Evolutionary conservation across 805 yeast genomes (phyloP).

Genomic region (Peterozyma xylosa): DNA sequence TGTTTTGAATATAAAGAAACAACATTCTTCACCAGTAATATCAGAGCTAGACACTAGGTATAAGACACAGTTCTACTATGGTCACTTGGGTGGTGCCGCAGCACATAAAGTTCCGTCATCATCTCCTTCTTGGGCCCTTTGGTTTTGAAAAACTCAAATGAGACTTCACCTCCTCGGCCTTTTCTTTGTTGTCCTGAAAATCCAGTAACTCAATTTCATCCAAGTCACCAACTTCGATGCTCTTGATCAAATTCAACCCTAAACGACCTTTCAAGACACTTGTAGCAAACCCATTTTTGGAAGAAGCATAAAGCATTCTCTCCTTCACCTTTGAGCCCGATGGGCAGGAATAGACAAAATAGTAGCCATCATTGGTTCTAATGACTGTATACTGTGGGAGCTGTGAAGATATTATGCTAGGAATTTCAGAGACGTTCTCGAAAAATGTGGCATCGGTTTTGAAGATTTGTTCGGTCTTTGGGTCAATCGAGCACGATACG

Average conservation of each 20-base stretch:
- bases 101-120: no score
- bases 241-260: conserved; percentile 31
- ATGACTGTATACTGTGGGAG: conserved; percentile 57
- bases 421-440: conserved; percentile 20
- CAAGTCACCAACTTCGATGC: conserved; percentile 67
- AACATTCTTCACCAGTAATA: no score
- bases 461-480: conserved; percentile 38
- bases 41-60: no score
- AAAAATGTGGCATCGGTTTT: conserved; percentile 17
- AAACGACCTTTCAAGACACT: conserved; percentile 34
- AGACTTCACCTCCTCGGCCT: conserved; percentile 9
- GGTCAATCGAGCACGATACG: conserved; percentile 44
- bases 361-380: conserved; percentile 29
- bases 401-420: conserved; percentile 24
- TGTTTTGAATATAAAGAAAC: no score
- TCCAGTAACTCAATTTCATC: conserved; percentile 54
- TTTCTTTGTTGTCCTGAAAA: conserved; percentile 13
- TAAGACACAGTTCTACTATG: no score
- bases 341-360: conserved; percentile 84
- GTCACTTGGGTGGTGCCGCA: no score
- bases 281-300: conserved; percentile 49
- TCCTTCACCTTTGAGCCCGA: conserved; percentile 84
- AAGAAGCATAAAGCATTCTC: conserved; percentile 88
- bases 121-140: conserved; percentile 60
- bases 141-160: conserved; percentile 49